A percentile compares a stretch with the other conserved stretches of the same genome.
Conservation (phyloP, 257 asterid species). For the Mitragyna speciosa region DNA sequence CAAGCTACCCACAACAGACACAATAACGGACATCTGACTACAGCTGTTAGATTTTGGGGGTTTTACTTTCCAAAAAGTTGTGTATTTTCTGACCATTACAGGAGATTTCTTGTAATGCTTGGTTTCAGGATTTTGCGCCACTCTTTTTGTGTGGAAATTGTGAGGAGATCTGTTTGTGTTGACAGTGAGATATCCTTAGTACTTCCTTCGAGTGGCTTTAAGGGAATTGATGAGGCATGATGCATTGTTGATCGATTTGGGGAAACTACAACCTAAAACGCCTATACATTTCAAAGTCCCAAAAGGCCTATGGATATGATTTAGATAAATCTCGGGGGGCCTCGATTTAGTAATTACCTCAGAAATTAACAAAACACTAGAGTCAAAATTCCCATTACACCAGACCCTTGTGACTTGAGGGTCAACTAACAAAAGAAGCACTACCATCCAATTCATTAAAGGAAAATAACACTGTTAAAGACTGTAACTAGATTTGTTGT, state of each 20-base stretch:
- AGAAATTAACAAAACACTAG: no score
- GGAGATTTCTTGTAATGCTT: conserved; percentile 29
- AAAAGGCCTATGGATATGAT: not conserved
- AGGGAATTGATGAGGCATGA: not conserved
- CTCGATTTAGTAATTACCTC: no score
- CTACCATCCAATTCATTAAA: no score
- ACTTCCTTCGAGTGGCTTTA: not conserved
- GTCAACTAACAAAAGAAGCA: no score
- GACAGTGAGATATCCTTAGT: not conserved
- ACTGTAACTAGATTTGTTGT: no score
- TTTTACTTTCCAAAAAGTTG: conserved; percentile 18
- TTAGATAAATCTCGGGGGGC: no score
- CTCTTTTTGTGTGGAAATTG: not conserved
- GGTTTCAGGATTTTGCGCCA: conserved; percentile 17
- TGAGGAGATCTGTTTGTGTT: not conserved
- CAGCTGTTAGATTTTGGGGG: conserved; percentile 33
- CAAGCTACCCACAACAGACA: conserved; percentile 19
- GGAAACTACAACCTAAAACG: no score
- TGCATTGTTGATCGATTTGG: not conserved
- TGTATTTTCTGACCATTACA: conserved; percentile 15
- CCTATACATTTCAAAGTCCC: no score
- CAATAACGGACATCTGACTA: conserved; percentile 29
- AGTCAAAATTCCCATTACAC: no score
- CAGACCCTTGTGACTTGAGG: no score
- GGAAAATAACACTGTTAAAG: no score